These are phyloP conservation scores for Dactylellina cionopaga DNA, from an alignment of 2,329 filamentous ascomycete genomes.

Conservation along the genomic window DNA sequence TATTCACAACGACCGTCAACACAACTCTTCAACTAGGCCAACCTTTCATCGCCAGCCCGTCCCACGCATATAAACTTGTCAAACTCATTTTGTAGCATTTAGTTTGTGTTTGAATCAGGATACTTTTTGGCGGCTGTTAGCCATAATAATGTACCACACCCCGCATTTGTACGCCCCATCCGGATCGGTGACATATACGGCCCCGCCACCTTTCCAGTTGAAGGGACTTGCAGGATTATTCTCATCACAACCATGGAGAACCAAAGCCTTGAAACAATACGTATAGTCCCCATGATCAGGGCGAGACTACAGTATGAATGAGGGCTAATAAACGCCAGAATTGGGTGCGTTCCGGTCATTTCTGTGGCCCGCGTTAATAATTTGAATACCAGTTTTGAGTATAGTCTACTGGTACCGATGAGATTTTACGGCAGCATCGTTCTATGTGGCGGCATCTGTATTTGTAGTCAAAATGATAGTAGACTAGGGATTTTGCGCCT, in stretches of 20 bases:
- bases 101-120: not conserved
- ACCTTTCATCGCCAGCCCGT: slow-evolving; percentile 16
- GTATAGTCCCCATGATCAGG: not conserved
- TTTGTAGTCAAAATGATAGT: slow-evolving; percentile 25
- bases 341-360: slow-evolving; percentile 10
- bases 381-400: not conserved
- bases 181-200: slow-evolving; percentile 4
- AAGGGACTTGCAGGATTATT: slow-evolving; percentile 13
- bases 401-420: not conserved
- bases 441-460: slow-evolving; percentile 10
- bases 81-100: not conserved
- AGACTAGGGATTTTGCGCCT: not conserved
- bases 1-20: not conserved
- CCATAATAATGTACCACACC: slow-evolving; percentile 8
- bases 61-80: not conserved
- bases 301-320: not conserved
- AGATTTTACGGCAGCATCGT: not conserved
- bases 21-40: not conserved
- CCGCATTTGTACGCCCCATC: not conserved
- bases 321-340: slow-evolving; percentile 14
- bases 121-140: not conserved
- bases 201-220: slow-evolving; percentile 27
- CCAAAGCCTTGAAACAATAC: slow-evolving; percentile 5
- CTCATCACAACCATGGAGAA: slow-evolving; percentile 10
- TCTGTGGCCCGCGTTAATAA: not conserved